Base-by-base conservation (phyloP, 2,329 filamentous ascomycete species). In the Fusarium nelsonii region DNA sequence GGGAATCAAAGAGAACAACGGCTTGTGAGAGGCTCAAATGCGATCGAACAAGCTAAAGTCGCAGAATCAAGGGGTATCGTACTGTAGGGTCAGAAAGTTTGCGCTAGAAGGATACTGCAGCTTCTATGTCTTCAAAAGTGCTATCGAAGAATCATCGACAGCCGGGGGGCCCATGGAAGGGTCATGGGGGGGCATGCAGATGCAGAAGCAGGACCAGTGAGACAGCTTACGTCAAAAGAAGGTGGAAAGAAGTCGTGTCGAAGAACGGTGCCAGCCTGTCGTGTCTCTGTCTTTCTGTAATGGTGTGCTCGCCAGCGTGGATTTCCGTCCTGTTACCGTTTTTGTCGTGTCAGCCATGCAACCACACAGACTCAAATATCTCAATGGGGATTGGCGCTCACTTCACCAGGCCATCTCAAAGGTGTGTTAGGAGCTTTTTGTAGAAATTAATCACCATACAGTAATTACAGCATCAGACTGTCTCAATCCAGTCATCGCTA, bases 71-170 rank as follows among this genome's bases (percentile, higher is more conserved):
- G 50, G 49, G 41, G 65, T 26, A 41, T 6, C 20, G 44, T 20
- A 41, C n/a, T 33, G 55, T 46, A 56, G 68, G 63, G 51, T 56
- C 16, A 16, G 56, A 74, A 57, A 63, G 71, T 74, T 73, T 68
- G 53, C 72, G 68, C 72, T 74, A 73, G 72, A 73, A 73, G 70
- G 59, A 45, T 53, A 15, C 48, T 70, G 59, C 56, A 64, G 53
- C 67, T 69, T 69, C 67, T 20, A 64, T 62, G 33, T 15, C 30
- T 46, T 41, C 36, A 23, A 39, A 50, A 34, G 14, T 34, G 45
- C 52, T 30, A 59, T 49, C 52, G 39, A 63, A 41, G 53, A 58
- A 68, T 68, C 58, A 64, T 68, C 63, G 48, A 45, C 44, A 26
- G 30, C 23, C 34, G 36, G 26, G 56, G 49, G 37, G 39, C 26